A percentile compares a stretch with the other conserved stretches of the same genome.
Conservation (phyloP, 2,329 filamentous ascomycete species). For the Podosphaera aphanis region DNA sequence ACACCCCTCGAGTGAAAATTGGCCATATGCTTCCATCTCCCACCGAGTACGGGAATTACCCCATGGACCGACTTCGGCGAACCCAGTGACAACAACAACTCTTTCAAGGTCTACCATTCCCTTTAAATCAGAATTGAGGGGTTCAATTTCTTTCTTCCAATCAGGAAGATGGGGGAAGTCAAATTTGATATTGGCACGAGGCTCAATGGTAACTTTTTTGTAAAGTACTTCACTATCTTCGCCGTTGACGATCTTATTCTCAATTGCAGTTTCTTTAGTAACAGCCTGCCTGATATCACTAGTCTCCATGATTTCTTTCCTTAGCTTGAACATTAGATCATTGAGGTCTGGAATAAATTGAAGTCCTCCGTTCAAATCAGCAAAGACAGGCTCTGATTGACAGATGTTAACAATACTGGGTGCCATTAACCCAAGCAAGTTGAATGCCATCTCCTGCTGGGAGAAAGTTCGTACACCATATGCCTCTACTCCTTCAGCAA, state of each 20-base stretch:
- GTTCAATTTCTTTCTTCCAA: conserved; percentile 77
- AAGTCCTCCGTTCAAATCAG: conserved; percentile 88
- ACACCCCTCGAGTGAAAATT: conserved; percentile 93
- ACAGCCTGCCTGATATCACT: conserved; percentile 85
- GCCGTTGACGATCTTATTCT: conserved; percentile 94
- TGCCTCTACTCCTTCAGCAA: conserved; percentile 88
- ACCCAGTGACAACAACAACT: conserved; percentile 92
- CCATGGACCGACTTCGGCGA: conserved; percentile 90
- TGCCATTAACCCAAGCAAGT: conserved; percentile 86
- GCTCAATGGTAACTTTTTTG: conserved; percentile 82
- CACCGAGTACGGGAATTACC: conserved; percentile 93
- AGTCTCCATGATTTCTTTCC: conserved; percentile 84
- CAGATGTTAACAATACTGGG: conserved; percentile 85
- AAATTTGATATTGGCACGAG: conserved; percentile 93
- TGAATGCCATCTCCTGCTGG: conserved; percentile 99
- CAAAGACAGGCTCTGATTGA: conserved; percentile 86
- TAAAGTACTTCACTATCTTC: conserved; percentile 79
- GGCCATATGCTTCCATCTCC: conserved; percentile 96
- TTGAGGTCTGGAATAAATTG: conserved; percentile 96
- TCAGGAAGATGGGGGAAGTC: conserved; percentile 78
- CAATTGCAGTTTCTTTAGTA: conserved; percentile 82
- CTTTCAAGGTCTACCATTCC: conserved; percentile 98
- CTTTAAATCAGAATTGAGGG: conserved; percentile 69
- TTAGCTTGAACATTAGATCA: conserved; percentile 74
- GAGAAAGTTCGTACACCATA: conserved; percentile 96